phyloP scores from a whole-genome alignment of 768 basidiomycete genomes.

The Boletus speciosus region DNA sequence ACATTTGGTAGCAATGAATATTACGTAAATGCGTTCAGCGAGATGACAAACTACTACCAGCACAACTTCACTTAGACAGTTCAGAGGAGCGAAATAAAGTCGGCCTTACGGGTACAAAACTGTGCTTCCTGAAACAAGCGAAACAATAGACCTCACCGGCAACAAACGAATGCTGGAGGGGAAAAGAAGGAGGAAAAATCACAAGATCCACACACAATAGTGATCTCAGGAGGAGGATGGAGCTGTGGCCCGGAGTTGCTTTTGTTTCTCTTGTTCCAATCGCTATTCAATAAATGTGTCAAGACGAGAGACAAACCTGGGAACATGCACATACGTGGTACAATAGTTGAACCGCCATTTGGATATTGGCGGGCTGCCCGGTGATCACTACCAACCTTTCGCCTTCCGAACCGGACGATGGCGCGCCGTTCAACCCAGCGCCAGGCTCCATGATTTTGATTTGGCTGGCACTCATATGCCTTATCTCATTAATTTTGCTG shows the following conservation, averaged over 20 bases:
- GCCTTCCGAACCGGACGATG: constrained; percentile 73
- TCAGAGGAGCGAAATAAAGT: not conserved
- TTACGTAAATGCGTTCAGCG: constrained; percentile 25
- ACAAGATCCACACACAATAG: not conserved
- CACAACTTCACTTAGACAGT: not conserved
- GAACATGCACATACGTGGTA: constrained; percentile 60
- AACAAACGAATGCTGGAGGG: not conserved
- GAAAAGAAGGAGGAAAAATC: not conserved
- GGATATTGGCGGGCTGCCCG: constrained; percentile 91
- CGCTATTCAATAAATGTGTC: constrained; percentile 45
- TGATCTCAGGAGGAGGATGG: constrained; percentile 28
- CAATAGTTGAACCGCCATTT: constrained; percentile 91
- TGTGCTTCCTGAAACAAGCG: constrained; percentile 4
- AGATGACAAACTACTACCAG: not conserved
- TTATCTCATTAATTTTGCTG: constrained; percentile 97
- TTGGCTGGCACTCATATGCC: constrained; percentile 90
- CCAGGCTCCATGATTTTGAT: constrained; percentile 99
- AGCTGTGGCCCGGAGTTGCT: constrained; percentile 52
- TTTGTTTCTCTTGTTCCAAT: constrained; percentile 86
- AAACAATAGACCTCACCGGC: constrained; percentile 1
- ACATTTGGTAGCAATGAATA: not conserved
- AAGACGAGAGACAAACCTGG: constrained; percentile 3
- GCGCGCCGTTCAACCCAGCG: constrained; percentile 69
- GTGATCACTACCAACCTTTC: constrained; percentile 96
- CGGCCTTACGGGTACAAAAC: constrained; percentile 9